phyloP scores from a whole-genome alignment of 768 basidiomycete genomes.

The Rhizopogon vesiculosus region DNA sequence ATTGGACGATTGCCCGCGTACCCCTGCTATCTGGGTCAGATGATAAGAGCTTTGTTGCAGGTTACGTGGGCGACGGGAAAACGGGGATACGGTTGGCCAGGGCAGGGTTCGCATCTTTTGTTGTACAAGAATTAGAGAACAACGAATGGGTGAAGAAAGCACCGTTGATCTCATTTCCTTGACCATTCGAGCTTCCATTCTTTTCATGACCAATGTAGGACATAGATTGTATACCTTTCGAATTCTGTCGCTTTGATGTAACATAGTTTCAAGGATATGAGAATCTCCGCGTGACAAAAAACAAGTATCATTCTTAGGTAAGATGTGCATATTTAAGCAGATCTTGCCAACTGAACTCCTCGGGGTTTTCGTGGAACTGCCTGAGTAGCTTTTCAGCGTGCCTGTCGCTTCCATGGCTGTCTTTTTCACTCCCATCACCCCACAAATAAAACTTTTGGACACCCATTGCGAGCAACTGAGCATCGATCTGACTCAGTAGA shows the following conservation, averaged over 20 bases:
- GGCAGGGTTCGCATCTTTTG: conserved; percentile 56
- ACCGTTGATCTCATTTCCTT: conserved; percentile 31
- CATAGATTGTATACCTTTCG: background rate
- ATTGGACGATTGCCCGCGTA: conserved; percentile 71
- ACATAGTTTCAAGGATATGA: background rate
- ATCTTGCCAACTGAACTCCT: conserved; percentile 79
- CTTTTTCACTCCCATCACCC: conserved; percentile 26
- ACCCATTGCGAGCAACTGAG: conserved; percentile 74
- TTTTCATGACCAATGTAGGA: background rate
- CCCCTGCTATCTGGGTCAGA: conserved; percentile 52
- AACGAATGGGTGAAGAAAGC: conserved; percentile 53
- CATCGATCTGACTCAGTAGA: conserved; percentile 74
- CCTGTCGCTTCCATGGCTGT: background rate
- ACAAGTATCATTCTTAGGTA: conserved; percentile 4
- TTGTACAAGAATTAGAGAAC: conserved; percentile 50
- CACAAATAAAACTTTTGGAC: conserved; percentile 87
- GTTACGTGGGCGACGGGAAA: conserved; percentile 65
- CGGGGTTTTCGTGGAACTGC: conserved; percentile 74
- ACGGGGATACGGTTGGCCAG: conserved; percentile 47
- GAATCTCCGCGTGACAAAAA: background rate
- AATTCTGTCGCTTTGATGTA: background rate
- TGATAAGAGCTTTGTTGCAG: conserved; percentile 45
- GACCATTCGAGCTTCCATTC: background rate
- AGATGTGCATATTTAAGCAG: conserved; percentile 49
- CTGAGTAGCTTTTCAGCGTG: conserved; percentile 44